Percentiles rank a stretch among this genome's conserved stretches.
phyloP scores from a whole-genome alignment of 257 asterid genomes.

The Anisodus acutangulus region DNA sequence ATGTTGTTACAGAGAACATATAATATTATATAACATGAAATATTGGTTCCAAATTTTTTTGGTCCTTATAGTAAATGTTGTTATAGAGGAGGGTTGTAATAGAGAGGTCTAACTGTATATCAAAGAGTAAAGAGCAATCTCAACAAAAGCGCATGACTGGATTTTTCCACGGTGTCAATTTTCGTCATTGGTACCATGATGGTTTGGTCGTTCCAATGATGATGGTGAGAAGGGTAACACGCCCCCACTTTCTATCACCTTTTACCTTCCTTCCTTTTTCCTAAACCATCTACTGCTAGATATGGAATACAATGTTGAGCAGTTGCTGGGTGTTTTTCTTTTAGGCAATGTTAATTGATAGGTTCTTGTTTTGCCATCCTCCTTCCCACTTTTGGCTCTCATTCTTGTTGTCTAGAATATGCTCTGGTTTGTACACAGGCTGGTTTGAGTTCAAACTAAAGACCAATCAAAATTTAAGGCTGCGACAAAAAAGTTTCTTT shows the following conservation, averaged over 20 bases:
- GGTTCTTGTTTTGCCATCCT: not conserved
- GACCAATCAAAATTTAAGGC: conserved; percentile 1
- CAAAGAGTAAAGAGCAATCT: not conserved
- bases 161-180: not conserved
- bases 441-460: not conserved
- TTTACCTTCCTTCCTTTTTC: not conserved
- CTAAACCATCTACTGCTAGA: not conserved
- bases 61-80: no score
- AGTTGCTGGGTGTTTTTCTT: not conserved
- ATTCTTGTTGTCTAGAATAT: not conserved
- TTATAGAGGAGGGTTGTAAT: no score
- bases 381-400: not conserved
- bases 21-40: no score
- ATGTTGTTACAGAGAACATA: no score
- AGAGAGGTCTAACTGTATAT: no score
- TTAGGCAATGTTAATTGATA: not conserved
- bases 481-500: not conserved
- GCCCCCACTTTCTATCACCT: not conserved
- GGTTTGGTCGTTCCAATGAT: not conserved
- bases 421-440: not conserved
- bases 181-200: not conserved
- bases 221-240: conserved; percentile 14
- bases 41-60: no score
- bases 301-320: not conserved
- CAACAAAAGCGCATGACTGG: not conserved